Conservation (phyloP, 768 basidiomycete genomes). For the Amanita subjunquillea region DNA sequence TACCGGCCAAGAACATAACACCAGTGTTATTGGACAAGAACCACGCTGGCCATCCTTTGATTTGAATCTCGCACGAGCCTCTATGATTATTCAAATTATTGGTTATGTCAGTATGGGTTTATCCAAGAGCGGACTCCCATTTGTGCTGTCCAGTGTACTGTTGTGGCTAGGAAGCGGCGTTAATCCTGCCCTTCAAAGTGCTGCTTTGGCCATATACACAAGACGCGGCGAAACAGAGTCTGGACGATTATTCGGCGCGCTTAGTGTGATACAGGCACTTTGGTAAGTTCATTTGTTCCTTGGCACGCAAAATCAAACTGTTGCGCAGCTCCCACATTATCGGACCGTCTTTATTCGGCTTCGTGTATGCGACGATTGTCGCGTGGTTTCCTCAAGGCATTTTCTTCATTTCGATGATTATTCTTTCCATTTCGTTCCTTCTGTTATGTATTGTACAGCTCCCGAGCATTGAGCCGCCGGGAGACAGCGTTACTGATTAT, state of each 20-base stretch:
- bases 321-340: constrained; percentile 48
- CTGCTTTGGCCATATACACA: constrained; percentile 59
- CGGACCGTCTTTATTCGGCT: constrained; percentile 64
- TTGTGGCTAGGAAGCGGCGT: constrained; percentile 55
- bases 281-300: constrained; percentile 27
- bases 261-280: constrained; percentile 66
- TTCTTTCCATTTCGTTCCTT: background rate
- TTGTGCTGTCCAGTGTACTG: constrained; percentile 38
- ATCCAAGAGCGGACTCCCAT: constrained; percentile 35
- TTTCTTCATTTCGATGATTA: constrained; percentile 24
- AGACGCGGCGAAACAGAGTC: constrained; percentile 47
- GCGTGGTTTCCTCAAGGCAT: constrained; percentile 58
- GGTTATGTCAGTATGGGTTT: constrained; percentile 41
- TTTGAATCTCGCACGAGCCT: constrained; percentile 54
- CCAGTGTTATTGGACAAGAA: constrained; percentile 15
- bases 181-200: constrained; percentile 56
- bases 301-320: constrained; percentile 1
- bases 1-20: constrained; percentile 9
- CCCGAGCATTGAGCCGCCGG: too few relatives aligned
- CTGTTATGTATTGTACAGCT: background rate
- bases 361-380: constrained; percentile 64
- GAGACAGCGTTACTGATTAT: too few relatives aligned
- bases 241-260: constrained; percentile 71
- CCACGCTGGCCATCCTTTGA: constrained; percentile 49
- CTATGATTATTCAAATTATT: constrained; percentile 44